phyloP scores from a whole-genome alignment of 2,329 filamentous ascomycete species.

The Fusarium globosum region DNA sequence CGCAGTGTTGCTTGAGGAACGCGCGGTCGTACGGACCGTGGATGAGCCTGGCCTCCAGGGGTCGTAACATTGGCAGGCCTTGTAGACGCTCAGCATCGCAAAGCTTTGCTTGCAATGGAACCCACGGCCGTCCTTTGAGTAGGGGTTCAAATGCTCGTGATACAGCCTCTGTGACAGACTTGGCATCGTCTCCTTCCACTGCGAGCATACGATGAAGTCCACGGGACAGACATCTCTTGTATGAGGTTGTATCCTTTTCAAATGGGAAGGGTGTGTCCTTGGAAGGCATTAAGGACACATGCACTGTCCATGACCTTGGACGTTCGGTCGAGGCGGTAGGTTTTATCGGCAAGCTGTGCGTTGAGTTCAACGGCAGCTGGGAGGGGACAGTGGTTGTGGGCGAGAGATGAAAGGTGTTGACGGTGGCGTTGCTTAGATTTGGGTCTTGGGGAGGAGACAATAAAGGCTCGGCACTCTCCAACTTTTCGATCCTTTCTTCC shows the following conservation, averaged over 20 bases:
- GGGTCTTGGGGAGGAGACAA: constrained; percentile 41
- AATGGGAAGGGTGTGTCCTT: constrained; percentile 67
- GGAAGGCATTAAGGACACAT: constrained; percentile 68
- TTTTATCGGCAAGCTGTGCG: not conserved
- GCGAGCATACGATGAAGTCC: constrained; percentile 69
- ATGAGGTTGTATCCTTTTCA: constrained; percentile 70
- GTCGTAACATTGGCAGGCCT: constrained; percentile 69
- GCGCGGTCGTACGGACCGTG: constrained; percentile 59
- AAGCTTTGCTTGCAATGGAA: constrained; percentile 68
- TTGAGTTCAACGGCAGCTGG: constrained; percentile 10
- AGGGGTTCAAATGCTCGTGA: constrained; percentile 61
- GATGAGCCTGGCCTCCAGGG: constrained; percentile 58
- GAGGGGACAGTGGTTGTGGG: constrained; percentile 14
- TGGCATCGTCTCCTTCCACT: constrained; percentile 60
- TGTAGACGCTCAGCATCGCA: constrained; percentile 66
- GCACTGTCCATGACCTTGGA: constrained; percentile 65
- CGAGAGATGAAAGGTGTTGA: constrained; percentile 31
- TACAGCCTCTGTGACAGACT: constrained; percentile 62
- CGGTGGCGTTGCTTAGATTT: constrained; percentile 8
- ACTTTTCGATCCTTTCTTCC: constrained; percentile 65
- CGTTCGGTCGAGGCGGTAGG: constrained; percentile 16
- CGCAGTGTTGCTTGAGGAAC: constrained; percentile 65
- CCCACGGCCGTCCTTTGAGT: constrained; percentile 63
- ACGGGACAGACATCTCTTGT: constrained; percentile 69
- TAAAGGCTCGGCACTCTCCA: constrained; percentile 49